A percentile compares a stretch with the other conserved stretches of the same genome.
phyloP scores from a whole-genome alignment of 2,329 filamentous ascomycete species.

The Westerdykella sp. region DNA sequence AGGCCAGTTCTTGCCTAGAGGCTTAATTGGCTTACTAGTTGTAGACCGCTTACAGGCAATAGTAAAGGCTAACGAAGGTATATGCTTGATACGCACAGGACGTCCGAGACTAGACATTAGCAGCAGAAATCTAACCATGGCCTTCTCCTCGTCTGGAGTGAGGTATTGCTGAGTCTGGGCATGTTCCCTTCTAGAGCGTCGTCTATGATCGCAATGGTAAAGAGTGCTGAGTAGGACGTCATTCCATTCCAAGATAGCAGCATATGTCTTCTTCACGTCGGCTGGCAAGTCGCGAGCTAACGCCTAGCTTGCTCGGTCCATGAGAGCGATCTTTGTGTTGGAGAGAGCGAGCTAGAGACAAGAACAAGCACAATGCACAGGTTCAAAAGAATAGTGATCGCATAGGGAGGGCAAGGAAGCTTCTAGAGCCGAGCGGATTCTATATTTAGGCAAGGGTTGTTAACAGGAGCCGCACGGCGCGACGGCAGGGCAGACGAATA shows the following conservation, averaged over 20 bases:
- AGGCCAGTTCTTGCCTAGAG: slow-evolving; percentile 13
- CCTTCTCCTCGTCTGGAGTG: slow-evolving; percentile 21
- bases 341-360: no score
- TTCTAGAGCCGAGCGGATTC: no score
- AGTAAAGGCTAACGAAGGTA: slow-evolving; percentile 7
- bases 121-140: slow-evolving; percentile 11
- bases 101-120: slow-evolving; percentile 6
- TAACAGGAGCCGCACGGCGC: no score
- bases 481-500: no score
- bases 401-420: no score
- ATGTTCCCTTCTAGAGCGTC: slow-evolving; percentile 21
- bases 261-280: slow-evolving; percentile 1
- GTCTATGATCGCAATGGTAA: slow-evolving; percentile 15
- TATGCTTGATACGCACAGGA: slow-evolving; percentile 7
- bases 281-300: no score
- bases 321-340: no score
- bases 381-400: no score
- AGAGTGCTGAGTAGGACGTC: slow-evolving; percentile 19
- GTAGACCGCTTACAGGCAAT: slow-evolving; percentile 43
- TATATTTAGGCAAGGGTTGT: no score
- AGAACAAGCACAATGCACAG: no score
- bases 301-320: no score
- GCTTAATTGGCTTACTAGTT: slow-evolving; percentile 3
- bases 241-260: slow-evolving; percentile 4
- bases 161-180: slow-evolving; percentile 26